Base-by-base conservation (phyloP, 1,139 yeast genomes). In the Candida tetrigidarum region DNA sequence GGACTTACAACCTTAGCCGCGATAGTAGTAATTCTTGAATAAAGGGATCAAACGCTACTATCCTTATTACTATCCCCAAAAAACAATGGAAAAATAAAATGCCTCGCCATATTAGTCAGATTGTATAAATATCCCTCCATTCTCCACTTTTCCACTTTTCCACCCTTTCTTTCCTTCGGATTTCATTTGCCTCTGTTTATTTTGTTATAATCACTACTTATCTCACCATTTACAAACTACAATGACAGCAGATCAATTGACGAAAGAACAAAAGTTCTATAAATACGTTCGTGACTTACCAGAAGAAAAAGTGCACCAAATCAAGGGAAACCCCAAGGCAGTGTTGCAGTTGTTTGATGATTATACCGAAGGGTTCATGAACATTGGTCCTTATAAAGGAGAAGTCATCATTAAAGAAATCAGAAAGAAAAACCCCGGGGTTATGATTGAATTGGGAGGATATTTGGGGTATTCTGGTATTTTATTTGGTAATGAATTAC, bases 391-490 rank as follows among this genome's bases (percentile, higher is more conserved):
- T 1, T 27, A 45, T 8, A 74, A 72, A 45, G 77, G 76, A 0
- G 34, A 55, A n/a, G 44, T 59, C 1, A 57, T 75, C 4, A 41
- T 58, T 12, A 59, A 65, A 3, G 52, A 61, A 40, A 58, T 74
- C 18, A 47, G 45, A 8, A 48, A 58, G 37, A 37, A 42, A 4
- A 53, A 62, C 18, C 78, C 80, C 1, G 60, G 60, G 29, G 45
- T 63, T 3, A 57, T 74, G 58, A 56, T 71, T 33, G 81, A 77
- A 49, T 57, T 76, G 36, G 81, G 81, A 4, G 63, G 76, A 3
- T 74, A 66, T 46, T 58, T 70, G 15, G 81, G 81, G 0, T 76
- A 75, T 49, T 67, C 76, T 0, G 74, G 78, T 6, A 63, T 76
- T 2, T 51, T 64, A 27, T 71, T 71, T 46, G 67, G 67, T 1